These are phyloP conservation scores for Trichoderma reesei DNA, from an alignment of 495 filamentous ascomycete genomes.

Conservation along the genomic window DNA sequence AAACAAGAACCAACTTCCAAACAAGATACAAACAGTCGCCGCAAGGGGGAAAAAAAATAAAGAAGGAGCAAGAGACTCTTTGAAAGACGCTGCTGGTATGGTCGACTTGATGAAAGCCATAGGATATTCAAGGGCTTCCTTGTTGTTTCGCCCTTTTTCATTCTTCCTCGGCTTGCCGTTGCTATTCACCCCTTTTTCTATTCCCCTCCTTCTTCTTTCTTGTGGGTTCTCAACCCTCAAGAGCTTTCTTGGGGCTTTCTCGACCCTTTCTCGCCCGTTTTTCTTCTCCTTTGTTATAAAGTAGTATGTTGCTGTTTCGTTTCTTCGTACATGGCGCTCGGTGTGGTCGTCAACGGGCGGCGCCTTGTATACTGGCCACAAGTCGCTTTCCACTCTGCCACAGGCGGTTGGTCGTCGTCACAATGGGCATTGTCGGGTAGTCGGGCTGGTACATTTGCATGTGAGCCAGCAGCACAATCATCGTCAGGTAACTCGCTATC, in stretches of 20 bases:
- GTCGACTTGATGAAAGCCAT: not conserved
- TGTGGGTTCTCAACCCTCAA: too few species aligned
- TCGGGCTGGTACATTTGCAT: constrained; percentile 57
- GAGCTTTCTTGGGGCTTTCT: too few species aligned
- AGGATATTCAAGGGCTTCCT: not conserved
- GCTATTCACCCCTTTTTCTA: too few species aligned
- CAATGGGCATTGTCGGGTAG: constrained; percentile 52
- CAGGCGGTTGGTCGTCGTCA: constrained; percentile 40
- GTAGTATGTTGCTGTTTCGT: not conserved
- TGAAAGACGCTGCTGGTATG: not conserved
- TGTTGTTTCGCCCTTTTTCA: not conserved
- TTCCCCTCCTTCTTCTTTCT: too few species aligned
- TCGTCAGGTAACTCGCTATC: constrained; percentile 63
- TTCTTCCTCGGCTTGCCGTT: not conserved
- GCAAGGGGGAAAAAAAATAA: too few species aligned
- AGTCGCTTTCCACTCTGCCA: constrained; percentile 24
- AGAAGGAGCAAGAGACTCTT: too few species aligned
- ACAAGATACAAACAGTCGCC: too few species aligned
- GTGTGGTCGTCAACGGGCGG: not conserved
- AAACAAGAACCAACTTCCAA: too few species aligned
- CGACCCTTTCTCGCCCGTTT: not conserved
- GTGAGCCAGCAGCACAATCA: constrained; percentile 59
- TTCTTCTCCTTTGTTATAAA: not conserved
- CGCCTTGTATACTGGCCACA: not conserved
- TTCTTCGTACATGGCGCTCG: too few species aligned